A percentile compares a stretch with the other conserved stretches of the same genome.
Evolutionary conservation across 2,329 filamentous ascomycete species (phyloP).

Genomic region (Colletotrichum tanaceti): DNA sequence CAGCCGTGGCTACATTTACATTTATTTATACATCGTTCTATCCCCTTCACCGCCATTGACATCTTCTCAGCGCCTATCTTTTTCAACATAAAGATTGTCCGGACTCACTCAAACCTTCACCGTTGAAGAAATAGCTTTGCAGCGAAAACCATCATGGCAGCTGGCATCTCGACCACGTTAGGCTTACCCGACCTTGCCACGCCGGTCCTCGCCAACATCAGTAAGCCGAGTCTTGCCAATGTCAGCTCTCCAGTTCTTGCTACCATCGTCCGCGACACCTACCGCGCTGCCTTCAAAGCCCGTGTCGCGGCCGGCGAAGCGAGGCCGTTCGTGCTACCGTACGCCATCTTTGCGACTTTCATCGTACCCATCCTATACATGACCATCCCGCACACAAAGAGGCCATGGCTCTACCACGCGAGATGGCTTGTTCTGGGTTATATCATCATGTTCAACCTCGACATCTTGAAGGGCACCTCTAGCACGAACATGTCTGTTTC

Average conservation of each 20-base stretch:
- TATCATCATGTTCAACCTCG: constrained; percentile 57
- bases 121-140: background rate
- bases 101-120: background rate
- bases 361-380: constrained; percentile 67
- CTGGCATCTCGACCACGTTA: constrained; percentile 23
- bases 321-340: constrained; percentile 64
- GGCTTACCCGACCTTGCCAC: constrained; percentile 27
- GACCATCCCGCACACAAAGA: constrained; percentile 63
- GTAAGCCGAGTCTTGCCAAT: constrained; percentile 27
- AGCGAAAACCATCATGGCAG: constrained; percentile 19
- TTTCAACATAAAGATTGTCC: background rate
- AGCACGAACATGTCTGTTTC: constrained; percentile 64
- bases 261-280: constrained; percentile 44
- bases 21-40: constrained; percentile 29
- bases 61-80: background rate
- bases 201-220: constrained; percentile 26
- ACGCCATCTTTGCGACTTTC: constrained; percentile 59
- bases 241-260: constrained; percentile 39
- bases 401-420: constrained; percentile 62
- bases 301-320: constrained; percentile 53
- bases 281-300: constrained; percentile 52
- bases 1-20: constrained; percentile 6
- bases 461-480: constrained; percentile 56
- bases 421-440: constrained; percentile 62
- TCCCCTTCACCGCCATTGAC: background rate